Evolutionary conservation across 23 red algal genomes (phyloP).

Genomic region (Rhodosorus marinus): DNA sequence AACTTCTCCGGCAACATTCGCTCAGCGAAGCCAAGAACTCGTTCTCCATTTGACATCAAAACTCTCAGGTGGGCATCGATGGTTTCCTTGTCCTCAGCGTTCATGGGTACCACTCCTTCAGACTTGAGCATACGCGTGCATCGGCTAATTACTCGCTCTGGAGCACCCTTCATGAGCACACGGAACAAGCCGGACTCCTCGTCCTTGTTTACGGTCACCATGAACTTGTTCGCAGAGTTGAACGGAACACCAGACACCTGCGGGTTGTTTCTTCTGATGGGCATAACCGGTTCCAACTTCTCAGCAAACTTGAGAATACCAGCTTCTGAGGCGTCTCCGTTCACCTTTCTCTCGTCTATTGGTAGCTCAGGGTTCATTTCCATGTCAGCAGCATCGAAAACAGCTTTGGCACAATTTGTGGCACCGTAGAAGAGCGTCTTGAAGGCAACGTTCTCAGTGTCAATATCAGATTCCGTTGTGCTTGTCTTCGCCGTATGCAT

Average conservation of each 20-base stretch:
- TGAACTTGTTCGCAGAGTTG: conserved; percentile 84
- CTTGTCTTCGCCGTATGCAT: conserved; percentile 50
- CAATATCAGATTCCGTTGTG: conserved; percentile 38
- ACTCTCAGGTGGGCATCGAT: conserved; percentile 33
- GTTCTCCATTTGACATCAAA: conserved; percentile 59
- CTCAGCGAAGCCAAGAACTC: conserved; percentile 39
- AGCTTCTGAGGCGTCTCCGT: conserved; percentile 96
- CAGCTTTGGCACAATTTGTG: conserved; percentile 43
- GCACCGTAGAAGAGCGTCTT: conserved; percentile 45
- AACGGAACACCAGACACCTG: conserved; percentile 56
- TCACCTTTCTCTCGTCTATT: conserved; percentile 67
- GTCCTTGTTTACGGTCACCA: conserved; percentile 64
- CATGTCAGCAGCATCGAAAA: conserved; percentile 47
- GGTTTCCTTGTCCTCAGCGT: conserved; percentile 21
- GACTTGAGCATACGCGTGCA: conserved; percentile 25
- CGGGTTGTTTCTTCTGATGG: conserved; percentile 23
- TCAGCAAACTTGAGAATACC: conserved; percentile 87
- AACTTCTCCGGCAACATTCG: conserved; percentile 39
- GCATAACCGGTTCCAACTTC: conserved; percentile 34
- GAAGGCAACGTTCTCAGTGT: conserved; percentile 35
- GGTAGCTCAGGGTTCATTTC: conserved; percentile 51
- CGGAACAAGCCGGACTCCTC: conserved; percentile 18
- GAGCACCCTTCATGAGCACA: conserved; percentile 92
- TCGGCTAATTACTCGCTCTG: conserved; percentile 65
- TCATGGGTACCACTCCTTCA: conserved; percentile 20